Evolutionary conservation across 2,329 filamentous ascomycete species (phyloP).

Genomic region (Fusarium austroafricanum): DNA sequence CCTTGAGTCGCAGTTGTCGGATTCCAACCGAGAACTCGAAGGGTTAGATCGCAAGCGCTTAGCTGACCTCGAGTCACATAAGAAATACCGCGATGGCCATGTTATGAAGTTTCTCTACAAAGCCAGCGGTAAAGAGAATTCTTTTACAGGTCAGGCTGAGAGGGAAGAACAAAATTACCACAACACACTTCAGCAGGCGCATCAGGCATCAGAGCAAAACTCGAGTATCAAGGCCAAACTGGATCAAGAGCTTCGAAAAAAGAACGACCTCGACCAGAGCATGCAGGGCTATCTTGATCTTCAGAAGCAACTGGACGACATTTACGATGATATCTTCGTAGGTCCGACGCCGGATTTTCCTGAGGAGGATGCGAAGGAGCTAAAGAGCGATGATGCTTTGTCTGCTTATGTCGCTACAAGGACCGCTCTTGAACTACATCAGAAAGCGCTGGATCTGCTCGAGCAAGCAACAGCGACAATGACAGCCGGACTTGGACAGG

Average conservation of each 20-base stretch:
- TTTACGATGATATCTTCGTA: slow-evolving; percentile 65
- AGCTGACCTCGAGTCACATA: slow-evolving; percentile 63
- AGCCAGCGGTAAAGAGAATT: slow-evolving; percentile 58
- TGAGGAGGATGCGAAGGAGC: slow-evolving; percentile 63
- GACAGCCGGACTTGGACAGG: slow-evolving; percentile 49
- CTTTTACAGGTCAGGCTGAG: slow-evolving; percentile 56
- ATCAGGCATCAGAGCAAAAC: slow-evolving; percentile 58
- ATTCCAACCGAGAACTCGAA: slow-evolving; percentile 53
- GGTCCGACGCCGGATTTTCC: slow-evolving; percentile 64
- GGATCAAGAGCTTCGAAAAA: slow-evolving; percentile 53
- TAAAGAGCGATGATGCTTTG: slow-evolving; percentile 49
- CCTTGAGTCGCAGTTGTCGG: slow-evolving; percentile 55
- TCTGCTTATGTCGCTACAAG: slow-evolving; percentile 54
- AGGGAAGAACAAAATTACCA: slow-evolving; percentile 68
- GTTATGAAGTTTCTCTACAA: slow-evolving; percentile 64
- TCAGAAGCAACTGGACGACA: slow-evolving; percentile 60
- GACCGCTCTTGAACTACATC: slow-evolving; percentile 53
- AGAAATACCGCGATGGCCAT: slow-evolving; percentile 64
- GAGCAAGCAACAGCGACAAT: slow-evolving; percentile 52
- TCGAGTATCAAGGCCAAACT: slow-evolving; percentile 55
- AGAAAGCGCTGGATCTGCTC: slow-evolving; percentile 56
- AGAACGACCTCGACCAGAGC: slow-evolving; percentile 52
- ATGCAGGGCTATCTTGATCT: slow-evolving; percentile 53
- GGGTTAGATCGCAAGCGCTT: slow-evolving; percentile 55
- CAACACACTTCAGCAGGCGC: slow-evolving; percentile 61